phyloP scores from a whole-genome alignment of 306 rosid species.

The Trifolium repens region DNA sequence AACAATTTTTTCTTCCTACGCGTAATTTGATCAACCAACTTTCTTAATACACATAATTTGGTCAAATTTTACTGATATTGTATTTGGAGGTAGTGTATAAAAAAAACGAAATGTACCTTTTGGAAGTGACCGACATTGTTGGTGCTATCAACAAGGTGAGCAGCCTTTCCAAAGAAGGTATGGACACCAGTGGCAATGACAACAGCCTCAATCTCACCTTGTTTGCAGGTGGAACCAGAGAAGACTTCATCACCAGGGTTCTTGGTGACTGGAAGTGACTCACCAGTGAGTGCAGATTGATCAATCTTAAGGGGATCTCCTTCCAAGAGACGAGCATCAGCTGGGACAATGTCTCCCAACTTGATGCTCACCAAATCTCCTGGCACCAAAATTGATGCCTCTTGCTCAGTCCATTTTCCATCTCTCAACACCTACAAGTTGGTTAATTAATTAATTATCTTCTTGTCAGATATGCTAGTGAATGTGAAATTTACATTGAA shows the following conservation, averaged over 20 bases:
- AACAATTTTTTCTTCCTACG: too few species aligned
- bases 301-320: slow-evolving; percentile 92
- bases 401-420: slow-evolving; percentile 83
- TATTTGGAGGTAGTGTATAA: background rate
- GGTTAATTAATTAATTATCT: background rate
- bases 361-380: slow-evolving; percentile 92
- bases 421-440: slow-evolving; percentile 72
- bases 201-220: slow-evolving; percentile 92
- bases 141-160: slow-evolving; percentile 94
- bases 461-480: too few species aligned
- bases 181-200: slow-evolving; percentile 96
- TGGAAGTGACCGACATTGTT: slow-evolving; percentile 97
- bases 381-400: slow-evolving; percentile 85
- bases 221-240: slow-evolving; percentile 96
- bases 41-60: too few species aligned
- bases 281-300: slow-evolving; percentile 92
- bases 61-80: too few species aligned
- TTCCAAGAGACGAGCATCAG: slow-evolving; percentile 89
- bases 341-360: slow-evolving; percentile 90
- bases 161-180: slow-evolving; percentile 94
- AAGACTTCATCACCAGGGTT: slow-evolving; percentile 76
- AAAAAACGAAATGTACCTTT: slow-evolving; percentile 53
- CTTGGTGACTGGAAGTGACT: slow-evolving; percentile 83
- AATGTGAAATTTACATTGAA: too few species aligned
- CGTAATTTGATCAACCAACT: too few species aligned